Evolutionary conservation across 164 flowering plant genomes (phyloP).

Genomic region (Vitis rupestris): DNA sequence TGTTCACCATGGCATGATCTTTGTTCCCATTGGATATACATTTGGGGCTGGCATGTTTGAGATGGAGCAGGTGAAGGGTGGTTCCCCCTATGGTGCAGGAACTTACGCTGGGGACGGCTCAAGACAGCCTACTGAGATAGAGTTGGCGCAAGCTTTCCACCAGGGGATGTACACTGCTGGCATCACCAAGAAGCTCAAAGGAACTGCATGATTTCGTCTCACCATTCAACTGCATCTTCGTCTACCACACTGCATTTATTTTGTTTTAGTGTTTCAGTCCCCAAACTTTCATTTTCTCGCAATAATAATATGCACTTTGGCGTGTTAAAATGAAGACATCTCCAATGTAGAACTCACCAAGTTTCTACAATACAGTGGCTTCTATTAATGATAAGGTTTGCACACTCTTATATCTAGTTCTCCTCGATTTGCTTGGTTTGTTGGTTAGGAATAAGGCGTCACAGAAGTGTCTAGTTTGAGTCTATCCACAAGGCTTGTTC

Average conservation of each 20-base stretch:
- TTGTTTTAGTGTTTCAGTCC: constrained; percentile 13
- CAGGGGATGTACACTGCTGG: constrained; percentile 63
- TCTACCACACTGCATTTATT: constrained; percentile 18
- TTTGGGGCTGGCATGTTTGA: constrained; percentile 77
- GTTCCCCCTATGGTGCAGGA: constrained; percentile 73
- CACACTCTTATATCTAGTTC: no score
- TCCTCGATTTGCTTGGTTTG: no score
- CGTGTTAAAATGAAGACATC: neutral
- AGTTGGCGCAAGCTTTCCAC: constrained; percentile 54
- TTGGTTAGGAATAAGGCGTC: no score
- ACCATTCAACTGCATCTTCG: constrained; percentile 3
- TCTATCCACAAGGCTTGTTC: no score
- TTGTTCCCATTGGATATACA: constrained; percentile 73
- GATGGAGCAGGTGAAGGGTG: constrained; percentile 63
- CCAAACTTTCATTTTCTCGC: constrained; percentile 2
- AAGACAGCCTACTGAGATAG: constrained; percentile 59
- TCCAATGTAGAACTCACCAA: no score
- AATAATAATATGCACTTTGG: constrained; percentile 11
- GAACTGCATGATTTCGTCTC: constrained; percentile 23
- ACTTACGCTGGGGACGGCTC: constrained; percentile 70
- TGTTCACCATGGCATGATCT: constrained; percentile 71
- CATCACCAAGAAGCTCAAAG: constrained; percentile 50
- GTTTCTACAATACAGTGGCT: no score
- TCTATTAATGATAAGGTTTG: no score
- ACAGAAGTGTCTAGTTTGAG: no score